phyloP scores from a whole-genome alignment of 495 filamentous ascomycete species.

The Corynascus novoguineensis region DNA sequence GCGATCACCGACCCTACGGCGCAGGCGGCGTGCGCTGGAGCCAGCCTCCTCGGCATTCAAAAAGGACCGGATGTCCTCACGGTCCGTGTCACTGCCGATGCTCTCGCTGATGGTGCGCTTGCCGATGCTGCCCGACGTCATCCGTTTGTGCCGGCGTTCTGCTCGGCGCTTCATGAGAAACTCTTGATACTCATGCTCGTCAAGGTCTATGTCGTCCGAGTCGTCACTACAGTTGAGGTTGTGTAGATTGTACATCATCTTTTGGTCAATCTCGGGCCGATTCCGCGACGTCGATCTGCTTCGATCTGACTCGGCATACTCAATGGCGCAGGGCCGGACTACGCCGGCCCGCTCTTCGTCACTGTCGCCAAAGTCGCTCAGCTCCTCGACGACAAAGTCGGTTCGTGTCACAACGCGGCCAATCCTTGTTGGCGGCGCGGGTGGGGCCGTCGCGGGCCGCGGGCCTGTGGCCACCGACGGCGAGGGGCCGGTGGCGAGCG shows the following conservation, averaged over 20 bases:
- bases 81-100: conserved; percentile 49
- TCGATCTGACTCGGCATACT: conserved; percentile 42
- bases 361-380: conserved; percentile 39
- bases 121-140: conserved; percentile 49
- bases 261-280: conserved; percentile 34
- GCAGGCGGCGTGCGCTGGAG: conserved; percentile 42
- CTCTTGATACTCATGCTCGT: conserved; percentile 36
- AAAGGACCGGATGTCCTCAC: conserved; percentile 45
- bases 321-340: conserved; percentile 39
- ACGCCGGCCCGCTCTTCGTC: conserved; percentile 37
- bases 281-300: conserved; percentile 38
- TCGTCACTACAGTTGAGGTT: conserved; percentile 41
- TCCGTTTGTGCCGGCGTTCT: conserved; percentile 39
- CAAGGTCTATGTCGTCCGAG: conserved; percentile 38
- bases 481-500: conserved; percentile 26
- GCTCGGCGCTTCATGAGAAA: conserved; percentile 33
- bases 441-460: conserved; percentile 20
- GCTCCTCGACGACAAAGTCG: conserved; percentile 41
- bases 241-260: conserved; percentile 35
- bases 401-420: conserved; percentile 32
- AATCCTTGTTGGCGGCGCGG: conserved; percentile 23
- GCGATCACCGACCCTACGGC: conserved; percentile 44
- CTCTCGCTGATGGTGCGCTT: conserved; percentile 50
- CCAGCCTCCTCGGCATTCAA: conserved; percentile 38
- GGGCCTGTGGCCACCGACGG: conserved; percentile 34